Conservation (phyloP, 106 monocot genomes). For the Phalaenopsis equestris region DNA sequence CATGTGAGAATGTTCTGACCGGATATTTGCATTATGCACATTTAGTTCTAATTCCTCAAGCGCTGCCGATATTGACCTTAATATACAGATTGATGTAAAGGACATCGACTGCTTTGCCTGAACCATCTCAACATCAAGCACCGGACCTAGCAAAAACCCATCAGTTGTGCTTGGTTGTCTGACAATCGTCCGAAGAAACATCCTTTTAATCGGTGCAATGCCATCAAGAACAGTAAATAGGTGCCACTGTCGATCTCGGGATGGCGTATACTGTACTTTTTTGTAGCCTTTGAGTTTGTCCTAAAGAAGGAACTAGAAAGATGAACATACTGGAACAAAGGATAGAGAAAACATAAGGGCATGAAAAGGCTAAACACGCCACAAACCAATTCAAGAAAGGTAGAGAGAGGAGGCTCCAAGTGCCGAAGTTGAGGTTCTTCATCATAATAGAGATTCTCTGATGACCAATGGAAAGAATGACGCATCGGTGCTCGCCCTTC, state of each 20-base stretch:
- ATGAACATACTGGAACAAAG: neutral
- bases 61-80: constrained; percentile 70
- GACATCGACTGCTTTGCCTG: constrained; percentile 34
- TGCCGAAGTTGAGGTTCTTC: constrained; percentile 96
- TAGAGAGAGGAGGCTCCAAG: constrained; percentile 94
- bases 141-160: constrained; percentile 37
- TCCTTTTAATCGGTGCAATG: constrained; percentile 58
- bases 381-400: constrained; percentile 94
- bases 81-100: constrained; percentile 66
- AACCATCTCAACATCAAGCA: constrained; percentile 31
- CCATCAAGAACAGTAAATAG: constrained; percentile 67
- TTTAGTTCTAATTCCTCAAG: constrained; percentile 91
- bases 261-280: constrained; percentile 84
- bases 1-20: constrained; percentile 93
- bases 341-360: neutral
- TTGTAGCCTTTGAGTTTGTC: constrained; percentile 82
- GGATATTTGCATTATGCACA: constrained; percentile 58
- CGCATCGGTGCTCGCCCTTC: constrained; percentile 97
- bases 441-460: constrained; percentile 64
- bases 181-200: constrained; percentile 92
- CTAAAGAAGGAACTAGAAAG: constrained; percentile 24
- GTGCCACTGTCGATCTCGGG: constrained; percentile 97
- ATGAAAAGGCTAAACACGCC: neutral
- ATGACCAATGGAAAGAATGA: constrained; percentile 86
- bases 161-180: constrained; percentile 56